These are phyloP conservation scores for Aspergillus pseudoglaucus DNA, from an alignment of 2,329 filamentous ascomycete genomes.

Conservation along the genomic window DNA sequence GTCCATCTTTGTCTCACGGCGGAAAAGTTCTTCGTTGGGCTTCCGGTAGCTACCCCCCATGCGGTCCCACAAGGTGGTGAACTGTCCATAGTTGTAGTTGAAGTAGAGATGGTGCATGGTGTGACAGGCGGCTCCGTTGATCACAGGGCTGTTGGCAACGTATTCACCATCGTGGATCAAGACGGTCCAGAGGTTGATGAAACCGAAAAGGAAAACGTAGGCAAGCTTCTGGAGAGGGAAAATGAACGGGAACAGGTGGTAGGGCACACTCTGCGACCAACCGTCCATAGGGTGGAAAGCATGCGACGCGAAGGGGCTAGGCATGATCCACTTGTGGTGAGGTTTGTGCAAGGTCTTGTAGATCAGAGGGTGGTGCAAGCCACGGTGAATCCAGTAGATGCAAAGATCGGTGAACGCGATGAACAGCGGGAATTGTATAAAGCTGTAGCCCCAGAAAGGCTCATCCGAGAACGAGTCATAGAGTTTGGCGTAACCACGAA, in stretches of 20 bases:
- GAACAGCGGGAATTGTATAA: conserved; percentile 78
- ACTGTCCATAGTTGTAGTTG: conserved; percentile 93
- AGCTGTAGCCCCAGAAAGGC: conserved; percentile 69
- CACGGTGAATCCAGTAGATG: conserved; percentile 88
- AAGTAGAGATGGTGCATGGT: conserved; percentile 83
- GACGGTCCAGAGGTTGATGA: conserved; percentile 95
- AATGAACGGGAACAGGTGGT: conserved; percentile 85
- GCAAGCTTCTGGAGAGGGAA: conserved; percentile 89
- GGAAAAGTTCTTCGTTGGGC: conserved; percentile 67
- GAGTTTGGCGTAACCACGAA: conserved; percentile 75
- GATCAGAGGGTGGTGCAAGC: conserved; percentile 67
- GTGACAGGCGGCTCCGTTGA: conserved; percentile 93
- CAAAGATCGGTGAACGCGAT: conserved; percentile 77
- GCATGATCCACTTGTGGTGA: conserved; percentile 99
- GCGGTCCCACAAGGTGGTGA: conserved; percentile 87
- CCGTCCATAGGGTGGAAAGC: conserved; percentile 94
- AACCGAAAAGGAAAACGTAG: conserved; percentile 75
- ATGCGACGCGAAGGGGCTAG: conserved; percentile 82
- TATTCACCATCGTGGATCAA: conserved; percentile 95
- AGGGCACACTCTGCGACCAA: conserved; percentile 78
- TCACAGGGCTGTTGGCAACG: conserved; percentile 74
- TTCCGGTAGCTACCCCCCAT: conserved; percentile 61
- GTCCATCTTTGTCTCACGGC: conserved; percentile 74
- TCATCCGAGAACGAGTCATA: conserved; percentile 71
- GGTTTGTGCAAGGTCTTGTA: conserved; percentile 93